phyloP scores from a whole-genome alignment of 257 asterid genomes.

The Ilex aquifolium region DNA sequence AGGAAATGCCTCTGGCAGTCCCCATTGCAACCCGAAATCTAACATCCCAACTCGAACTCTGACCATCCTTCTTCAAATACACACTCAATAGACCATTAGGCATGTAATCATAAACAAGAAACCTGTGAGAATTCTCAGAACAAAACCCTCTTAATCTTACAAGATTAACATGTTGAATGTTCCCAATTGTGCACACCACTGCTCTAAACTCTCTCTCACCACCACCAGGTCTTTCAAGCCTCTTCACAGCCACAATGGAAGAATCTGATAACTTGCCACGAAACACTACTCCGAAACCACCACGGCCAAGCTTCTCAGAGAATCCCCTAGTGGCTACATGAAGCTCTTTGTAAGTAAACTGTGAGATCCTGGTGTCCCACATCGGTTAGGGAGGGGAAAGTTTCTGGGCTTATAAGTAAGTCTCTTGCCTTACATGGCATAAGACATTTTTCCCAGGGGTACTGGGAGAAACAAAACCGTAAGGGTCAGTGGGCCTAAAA shows the following conservation, averaged over 20 bases:
- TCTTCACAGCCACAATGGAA: slow-evolving; percentile 61
- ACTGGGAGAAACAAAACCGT: too few relatives aligned
- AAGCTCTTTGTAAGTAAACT: slow-evolving; percentile 71
- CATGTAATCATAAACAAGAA: slow-evolving; percentile 72
- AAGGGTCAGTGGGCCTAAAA: too few relatives aligned
- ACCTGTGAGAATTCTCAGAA: slow-evolving; percentile 64
- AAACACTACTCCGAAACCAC: slow-evolving; percentile 83
- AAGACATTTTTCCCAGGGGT: too few relatives aligned
- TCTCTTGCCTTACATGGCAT: too few relatives aligned
- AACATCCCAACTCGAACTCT: too few relatives aligned
- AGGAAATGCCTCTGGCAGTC: slow-evolving; percentile 69
- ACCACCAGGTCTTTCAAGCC: slow-evolving; percentile 72
- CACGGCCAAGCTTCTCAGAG: slow-evolving; percentile 78
- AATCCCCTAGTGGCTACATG: slow-evolving; percentile 64
- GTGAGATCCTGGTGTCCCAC: too few relatives aligned
- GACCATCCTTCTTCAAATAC: too few relatives aligned
- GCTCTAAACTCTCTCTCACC: slow-evolving; percentile 82
- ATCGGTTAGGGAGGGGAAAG: too few relatives aligned
- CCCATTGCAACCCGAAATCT: slow-evolving; percentile 55
- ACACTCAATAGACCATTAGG: too few relatives aligned
- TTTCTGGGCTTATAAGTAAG: too few relatives aligned
- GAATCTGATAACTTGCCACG: slow-evolving; percentile 55
- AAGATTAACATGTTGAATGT: slow-evolving; percentile 71
- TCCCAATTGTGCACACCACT: slow-evolving; percentile 78
- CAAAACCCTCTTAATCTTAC: slow-evolving; percentile 79